Evolutionary conservation across 1,284 basidiomycete species (phyloP).

Genomic region (Irpex rosettiformis): DNA sequence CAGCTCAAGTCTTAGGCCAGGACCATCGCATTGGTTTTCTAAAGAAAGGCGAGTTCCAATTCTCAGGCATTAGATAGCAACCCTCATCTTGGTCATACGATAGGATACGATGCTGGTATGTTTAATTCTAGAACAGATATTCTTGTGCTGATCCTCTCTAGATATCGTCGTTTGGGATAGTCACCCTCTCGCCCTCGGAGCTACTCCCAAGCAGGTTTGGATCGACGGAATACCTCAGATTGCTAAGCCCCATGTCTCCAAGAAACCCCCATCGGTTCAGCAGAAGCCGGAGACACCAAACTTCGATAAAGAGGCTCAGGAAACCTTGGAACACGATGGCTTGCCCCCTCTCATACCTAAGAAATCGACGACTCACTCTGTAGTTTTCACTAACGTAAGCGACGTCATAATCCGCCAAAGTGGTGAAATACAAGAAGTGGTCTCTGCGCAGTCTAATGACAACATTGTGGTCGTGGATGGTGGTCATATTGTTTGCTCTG

Average conservation of each 20-base stretch:
- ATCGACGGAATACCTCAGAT: conserved; percentile 69
- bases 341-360: conserved; percentile 55
- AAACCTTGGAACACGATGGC: conserved; percentile 56
- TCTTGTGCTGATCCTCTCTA: conserved; percentile 26
- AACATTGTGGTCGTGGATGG: conserved; percentile 36
- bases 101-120: conserved; percentile 47
- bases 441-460: conserved; percentile 14
- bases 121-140: background rate
- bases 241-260: conserved; percentile 33
- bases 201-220: conserved; percentile 67
- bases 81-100: background rate
- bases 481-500: conserved; percentile 43
- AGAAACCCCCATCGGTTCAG: conserved; percentile 50
- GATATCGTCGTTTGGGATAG: conserved; percentile 71
- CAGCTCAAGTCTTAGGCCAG: conserved; percentile 74
- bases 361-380: conserved; percentile 30
- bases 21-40: conserved; percentile 82
- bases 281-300: conserved; percentile 52
- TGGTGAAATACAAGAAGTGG: conserved; percentile 18
- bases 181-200: conserved; percentile 74
- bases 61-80: background rate
- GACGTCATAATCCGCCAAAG: conserved; percentile 33
- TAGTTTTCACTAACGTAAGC: conserved; percentile 60
- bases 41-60: conserved; percentile 46
- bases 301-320: conserved; percentile 56